A percentile compares a stretch with the other conserved stretches of the same genome.
Evolutionary conservation across 1,284 basidiomycete genomes (phyloP).

Genomic region (Puccinia triticina): DNA sequence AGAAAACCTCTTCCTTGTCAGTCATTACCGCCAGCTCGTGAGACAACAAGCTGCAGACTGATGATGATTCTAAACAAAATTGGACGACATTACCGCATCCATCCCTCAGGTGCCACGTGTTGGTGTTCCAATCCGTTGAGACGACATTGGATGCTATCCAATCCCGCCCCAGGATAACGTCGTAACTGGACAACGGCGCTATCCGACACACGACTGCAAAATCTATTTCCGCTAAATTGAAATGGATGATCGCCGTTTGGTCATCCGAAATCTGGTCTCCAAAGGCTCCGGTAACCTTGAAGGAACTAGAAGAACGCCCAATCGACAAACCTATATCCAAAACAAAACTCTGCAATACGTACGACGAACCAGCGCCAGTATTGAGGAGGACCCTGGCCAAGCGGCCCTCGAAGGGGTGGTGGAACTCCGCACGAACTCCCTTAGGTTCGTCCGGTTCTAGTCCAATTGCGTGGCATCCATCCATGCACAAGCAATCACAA

Average conservation of each 20-base stretch:
- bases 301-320: not conserved
- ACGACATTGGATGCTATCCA: constrained; percentile 6
- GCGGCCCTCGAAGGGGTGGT: not conserved
- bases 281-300: constrained; percentile 20
- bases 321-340: not conserved
- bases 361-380: constrained; percentile 21
- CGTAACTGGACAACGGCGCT: not conserved
- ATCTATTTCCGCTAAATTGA: not conserved
- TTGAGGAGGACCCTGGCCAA: constrained; percentile 24
- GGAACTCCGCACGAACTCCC: not conserved
- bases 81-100: not conserved
- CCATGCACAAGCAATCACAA: not conserved
- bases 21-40: not conserved
- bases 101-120: not conserved
- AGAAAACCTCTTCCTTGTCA: not conserved
- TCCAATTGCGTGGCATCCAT: not conserved
- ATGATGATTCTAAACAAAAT: not conserved
- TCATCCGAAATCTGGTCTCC: constrained; percentile 1
- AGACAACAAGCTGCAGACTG: not conserved
- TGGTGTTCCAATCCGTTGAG: constrained; percentile 8
- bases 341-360: not conserved
- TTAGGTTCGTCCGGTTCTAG: not conserved
- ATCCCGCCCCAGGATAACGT: constrained; percentile 14
- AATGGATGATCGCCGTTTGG: not conserved
- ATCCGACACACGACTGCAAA: not conserved